These are phyloP conservation scores for Vanrija humicola DNA, from an alignment of 1,284 basidiomycete species.

Conservation along the genomic window DNA sequence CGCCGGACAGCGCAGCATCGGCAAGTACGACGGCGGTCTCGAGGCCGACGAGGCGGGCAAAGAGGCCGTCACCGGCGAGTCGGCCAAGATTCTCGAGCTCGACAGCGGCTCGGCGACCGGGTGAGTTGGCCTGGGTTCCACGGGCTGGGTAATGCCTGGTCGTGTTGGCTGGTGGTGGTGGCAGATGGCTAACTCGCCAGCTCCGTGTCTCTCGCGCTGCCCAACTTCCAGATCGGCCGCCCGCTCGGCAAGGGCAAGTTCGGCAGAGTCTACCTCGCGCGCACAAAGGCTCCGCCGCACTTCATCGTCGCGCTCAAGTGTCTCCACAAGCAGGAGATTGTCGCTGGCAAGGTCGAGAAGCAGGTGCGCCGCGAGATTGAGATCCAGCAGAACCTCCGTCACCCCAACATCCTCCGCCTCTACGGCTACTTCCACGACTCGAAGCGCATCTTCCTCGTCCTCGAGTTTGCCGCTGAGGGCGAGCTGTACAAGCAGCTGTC, in stretches of 20 bases:
- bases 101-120: slow-evolving; percentile 62
- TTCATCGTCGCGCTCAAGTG: slow-evolving; percentile 98
- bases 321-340: slow-evolving; percentile 93
- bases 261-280: slow-evolving; percentile 96
- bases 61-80: slow-evolving; percentile 61
- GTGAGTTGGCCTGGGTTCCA: slow-evolving; percentile 50
- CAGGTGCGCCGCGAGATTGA: slow-evolving; percentile 97
- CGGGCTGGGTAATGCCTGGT: too few relatives aligned
- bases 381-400: slow-evolving; percentile 95
- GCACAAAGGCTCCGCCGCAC: slow-evolving; percentile 77
- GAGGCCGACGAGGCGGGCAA: slow-evolving; percentile 64
- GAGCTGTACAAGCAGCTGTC: slow-evolving; percentile 94
- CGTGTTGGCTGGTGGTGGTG: not conserved
- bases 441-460: slow-evolving; percentile 96
- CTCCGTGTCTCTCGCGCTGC: slow-evolving; percentile 55
- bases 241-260: slow-evolving; percentile 98
- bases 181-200: slow-evolving; percentile 43
- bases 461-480: slow-evolving; percentile 93
- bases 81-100: slow-evolving; percentile 68
- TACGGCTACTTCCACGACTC: slow-evolving; percentile 98
- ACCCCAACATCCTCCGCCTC: slow-evolving; percentile 88
- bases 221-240: slow-evolving; percentile 88
- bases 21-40: slow-evolving; percentile 78
- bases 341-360: slow-evolving; percentile 84
- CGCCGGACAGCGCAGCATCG: slow-evolving; percentile 57